Evolutionary conservation across 371 early-diverging fungal genomes (phyloP).

Genomic region (Chytridium lagenaria): DNA sequence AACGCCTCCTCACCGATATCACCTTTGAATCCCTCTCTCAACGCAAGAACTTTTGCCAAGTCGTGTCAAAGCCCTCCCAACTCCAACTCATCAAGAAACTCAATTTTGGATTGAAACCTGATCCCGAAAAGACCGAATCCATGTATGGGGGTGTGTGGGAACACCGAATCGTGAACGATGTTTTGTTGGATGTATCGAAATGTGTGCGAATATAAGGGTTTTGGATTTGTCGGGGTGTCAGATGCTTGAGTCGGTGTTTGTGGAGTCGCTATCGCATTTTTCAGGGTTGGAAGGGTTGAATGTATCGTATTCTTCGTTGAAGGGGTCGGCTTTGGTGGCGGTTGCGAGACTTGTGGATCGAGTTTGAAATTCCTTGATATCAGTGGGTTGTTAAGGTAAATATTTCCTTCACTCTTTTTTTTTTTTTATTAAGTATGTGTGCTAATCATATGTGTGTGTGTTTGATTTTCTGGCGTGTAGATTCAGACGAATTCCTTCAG

Average conservation of each 20-base stretch:
- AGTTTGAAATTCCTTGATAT: conserved; percentile 19
- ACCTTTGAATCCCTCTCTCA: conserved; percentile 18
- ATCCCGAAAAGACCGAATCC: neutral
- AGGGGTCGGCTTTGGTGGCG: conserved; percentile 1
- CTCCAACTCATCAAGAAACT: neutral
- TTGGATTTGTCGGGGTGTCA: conserved; percentile 24
- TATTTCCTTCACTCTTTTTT: too few relatives aligned
- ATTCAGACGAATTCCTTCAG: neutral
- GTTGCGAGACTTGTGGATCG: conserved; percentile 4
- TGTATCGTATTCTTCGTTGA: conserved; percentile 8
- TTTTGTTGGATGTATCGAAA: conserved; percentile 1
- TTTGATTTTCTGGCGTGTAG: too few relatives aligned
- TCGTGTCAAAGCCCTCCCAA: neutral
- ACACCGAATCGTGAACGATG: conserved; percentile 16
- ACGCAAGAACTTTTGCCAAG: conserved; percentile 3
- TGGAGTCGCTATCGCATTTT: neutral
- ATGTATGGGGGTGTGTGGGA: conserved; percentile 19
- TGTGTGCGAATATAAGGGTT: conserved; percentile 3
- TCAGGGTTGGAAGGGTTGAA: neutral
- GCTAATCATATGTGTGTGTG: too few relatives aligned
- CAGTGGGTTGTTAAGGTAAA: conserved; percentile 15
- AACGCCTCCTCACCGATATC: neutral
- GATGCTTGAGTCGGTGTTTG: conserved; percentile 5
- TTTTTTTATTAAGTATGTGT: too few relatives aligned
- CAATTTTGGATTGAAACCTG: neutral